Base-by-base conservation (phyloP, 169 alveolate genomes). In the Plasmodium sp. region DNA sequence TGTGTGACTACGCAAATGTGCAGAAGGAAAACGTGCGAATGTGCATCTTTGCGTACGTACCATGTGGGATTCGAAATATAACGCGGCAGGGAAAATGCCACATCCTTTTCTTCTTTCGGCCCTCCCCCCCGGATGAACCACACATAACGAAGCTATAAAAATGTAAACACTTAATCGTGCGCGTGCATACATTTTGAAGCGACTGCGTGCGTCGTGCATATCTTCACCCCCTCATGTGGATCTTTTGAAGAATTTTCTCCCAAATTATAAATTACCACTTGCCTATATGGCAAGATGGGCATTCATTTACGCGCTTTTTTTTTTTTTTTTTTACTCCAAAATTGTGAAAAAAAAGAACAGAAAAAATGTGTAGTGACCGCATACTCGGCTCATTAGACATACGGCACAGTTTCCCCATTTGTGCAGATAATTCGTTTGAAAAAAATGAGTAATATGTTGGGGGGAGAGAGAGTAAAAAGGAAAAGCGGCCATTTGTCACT, bases 351-450 rank as follows among this genome's bases (percentile, higher is more conserved):
- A 67, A 67, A 18, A 67, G 39, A 67, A 67, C 14, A 67, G n/a
- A 6, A 67, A 67, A 22, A 67, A 31, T 67, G 77, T 31, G 5
- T 67, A 67, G 39, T 67, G 77, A 67, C 77, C 5, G 9, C 77
- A 67, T 31, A 67, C 77, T 67, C n/a, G 22, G 77, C 39, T 67
- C 77, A 67, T 67, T 67, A 67, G 77, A 67, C 77, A 67, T 67
- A 67, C 14, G 22, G 39, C n/a, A 67, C 27, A 67, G 18, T 67
- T 27, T 9, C 39, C 77, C 77, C 77, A 67, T 67, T 67, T 22
- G 77, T 7, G 39, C 77, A 67, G 39, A 67, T 10, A 67, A 67
- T 67, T 22, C 77, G 39, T 67, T n/a, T 27, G 39, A 67, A 18
- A 67, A 67, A 67, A 67, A 67, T 67, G 9, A 67, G n/a, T 67